Evolutionary conservation across 257 asterid genomes (phyloP), one percentile per base, ranked within the genome.

Genomic region (Jaltomata sinuosa): DNA sequence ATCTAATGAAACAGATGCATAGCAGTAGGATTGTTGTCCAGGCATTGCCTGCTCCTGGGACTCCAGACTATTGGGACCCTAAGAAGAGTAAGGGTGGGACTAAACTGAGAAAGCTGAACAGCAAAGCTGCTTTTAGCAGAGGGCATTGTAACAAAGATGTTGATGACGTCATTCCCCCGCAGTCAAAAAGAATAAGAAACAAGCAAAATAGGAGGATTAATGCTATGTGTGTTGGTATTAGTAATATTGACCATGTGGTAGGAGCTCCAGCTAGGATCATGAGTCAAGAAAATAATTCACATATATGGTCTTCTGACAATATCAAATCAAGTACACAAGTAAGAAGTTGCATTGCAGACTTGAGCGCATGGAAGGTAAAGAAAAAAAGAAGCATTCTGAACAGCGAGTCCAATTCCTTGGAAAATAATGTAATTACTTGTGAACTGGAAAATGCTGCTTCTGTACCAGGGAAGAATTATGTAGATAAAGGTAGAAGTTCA

Each of bases 21-120:
- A 77, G 82, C 45, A 77, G 82, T 77, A 77, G 82, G 62, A 49
- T 77, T 27, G 82, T 77, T 49, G 57, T 77, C 64, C 82, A 77
- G 62, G 82, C 82, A 29, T 27, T 77, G 82, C 82, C 64, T 27
- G 62, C 82, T 18, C 64, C 62, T 29, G 82, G 62, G 82, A n/a
- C 42, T 77, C 62, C 62, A 16, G 82, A 77, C 62, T 77, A 49
- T 50, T 29, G 62, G 64, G 62, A 29, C 14, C 19, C 42, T 77
- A 55, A 49, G 62, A 77, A 77, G 82, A 50, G 45, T 77, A 49
- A 29, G 82, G 9, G 45, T 49, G 82, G 82, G 49, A 2, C 45
- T 49, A 49, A 77, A 49, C 82, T 9, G 62, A 77, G 62, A 49
- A 77, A 29, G 29, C 29, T 49, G 82, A 77, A 77, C 25, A 49